A percentile compares a stretch with the other conserved stretches of the same genome.
Evolutionary conservation across 768 basidiomycete genomes (phyloP).

Genomic region (Filobasidium floriforme): DNA sequence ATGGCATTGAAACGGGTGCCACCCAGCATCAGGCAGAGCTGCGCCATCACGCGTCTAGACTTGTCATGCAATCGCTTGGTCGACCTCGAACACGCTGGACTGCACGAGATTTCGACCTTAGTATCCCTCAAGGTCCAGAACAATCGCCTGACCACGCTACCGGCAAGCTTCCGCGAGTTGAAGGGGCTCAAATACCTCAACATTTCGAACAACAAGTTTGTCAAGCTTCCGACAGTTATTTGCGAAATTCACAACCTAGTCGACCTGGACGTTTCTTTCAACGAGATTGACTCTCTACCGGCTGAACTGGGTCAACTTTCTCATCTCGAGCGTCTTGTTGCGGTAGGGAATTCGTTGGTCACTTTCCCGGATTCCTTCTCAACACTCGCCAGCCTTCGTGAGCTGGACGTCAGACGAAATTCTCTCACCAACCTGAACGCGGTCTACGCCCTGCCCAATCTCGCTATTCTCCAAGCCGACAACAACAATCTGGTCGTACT

Average conservation of each 20-base stretch:
- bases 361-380: constrained; percentile 60
- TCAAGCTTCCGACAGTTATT: constrained; percentile 63
- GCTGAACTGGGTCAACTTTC: constrained; percentile 65
- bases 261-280: constrained; percentile 92
- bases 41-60: constrained; percentile 69
- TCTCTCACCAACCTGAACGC: constrained; percentile 65
- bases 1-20: constrained; percentile 96
- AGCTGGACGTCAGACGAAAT: constrained; percentile 81
- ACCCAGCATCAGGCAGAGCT: constrained; percentile 65
- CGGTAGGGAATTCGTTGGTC: constrained; percentile 78
- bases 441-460: constrained; percentile 60
- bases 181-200: constrained; percentile 67
- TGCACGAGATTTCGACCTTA: constrained; percentile 68
- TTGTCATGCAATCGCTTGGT: constrained; percentile 84
- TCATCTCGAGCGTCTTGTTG: constrained; percentile 62
- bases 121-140: constrained; percentile 70
- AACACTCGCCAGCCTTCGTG: constrained; percentile 56
- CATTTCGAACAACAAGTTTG: constrained; percentile 93
- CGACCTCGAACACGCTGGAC: constrained; percentile 74
- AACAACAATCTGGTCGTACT: constrained; percentile 75
- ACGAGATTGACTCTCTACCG: constrained; percentile 72
- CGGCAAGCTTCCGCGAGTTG: constrained; percentile 73
- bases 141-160: constrained; percentile 80
- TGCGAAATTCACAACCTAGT: constrained; percentile 63
- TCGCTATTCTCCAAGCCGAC: constrained; percentile 66